These are phyloP conservation scores for Leishmania gerbilli DNA, from an alignment of 208 protist species.

Conservation along the genomic window DNA sequence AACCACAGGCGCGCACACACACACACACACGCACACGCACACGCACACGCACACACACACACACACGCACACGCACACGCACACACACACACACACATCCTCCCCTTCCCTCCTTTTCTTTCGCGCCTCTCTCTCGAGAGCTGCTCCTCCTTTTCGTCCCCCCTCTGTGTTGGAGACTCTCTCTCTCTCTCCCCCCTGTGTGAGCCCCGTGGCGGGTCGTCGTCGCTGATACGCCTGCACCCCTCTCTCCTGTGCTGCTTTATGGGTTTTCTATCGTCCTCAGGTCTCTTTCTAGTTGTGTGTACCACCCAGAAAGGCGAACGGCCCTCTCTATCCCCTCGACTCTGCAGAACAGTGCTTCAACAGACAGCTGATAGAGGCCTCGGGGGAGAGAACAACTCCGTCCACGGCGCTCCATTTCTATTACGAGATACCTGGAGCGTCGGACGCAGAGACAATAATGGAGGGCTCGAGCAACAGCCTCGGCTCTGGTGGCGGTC, in stretches of 20 bases:
- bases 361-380: not conserved
- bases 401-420: not conserved
- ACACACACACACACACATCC: not conserved
- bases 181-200: not conserved
- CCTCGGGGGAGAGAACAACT: not conserved
- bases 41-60: not conserved
- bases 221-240: not conserved
- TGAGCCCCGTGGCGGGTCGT: not conserved
- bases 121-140: not conserved
- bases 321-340: not conserved
- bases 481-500: constrained; percentile 1
- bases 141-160: not conserved
- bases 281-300: not conserved
- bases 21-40: no score
- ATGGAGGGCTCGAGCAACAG: not conserved
- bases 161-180: not conserved
- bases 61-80: no score
- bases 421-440: not conserved
- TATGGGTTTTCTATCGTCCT: not conserved
- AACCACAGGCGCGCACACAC: no score
- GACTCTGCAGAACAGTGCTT: not conserved
- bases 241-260: not conserved
- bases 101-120: not conserved
- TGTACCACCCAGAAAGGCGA: not conserved
- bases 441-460: not conserved